Percentiles rank a stretch among this genome's conserved stretches.
These are phyloP conservation scores for Crithidia brevicula DNA, from an alignment of 208 protist species.

Conservation along the genomic window DNA sequence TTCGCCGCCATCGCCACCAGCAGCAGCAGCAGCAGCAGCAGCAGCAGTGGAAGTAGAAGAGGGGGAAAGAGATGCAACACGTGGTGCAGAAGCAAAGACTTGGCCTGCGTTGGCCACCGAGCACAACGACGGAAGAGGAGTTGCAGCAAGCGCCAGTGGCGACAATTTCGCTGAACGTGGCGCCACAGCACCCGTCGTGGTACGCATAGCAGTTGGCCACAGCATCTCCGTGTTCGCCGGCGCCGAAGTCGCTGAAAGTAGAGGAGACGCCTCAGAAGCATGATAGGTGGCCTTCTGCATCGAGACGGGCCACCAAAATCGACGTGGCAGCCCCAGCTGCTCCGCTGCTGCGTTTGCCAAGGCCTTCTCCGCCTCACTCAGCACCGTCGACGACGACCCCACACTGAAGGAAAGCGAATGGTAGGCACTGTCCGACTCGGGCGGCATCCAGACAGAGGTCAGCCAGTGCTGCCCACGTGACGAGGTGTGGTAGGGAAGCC, in stretches of 20 bases:
- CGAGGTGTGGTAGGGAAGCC: not conserved
- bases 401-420: conserved; percentile 11
- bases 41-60: not conserved
- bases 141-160: not conserved
- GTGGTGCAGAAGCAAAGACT: not conserved
- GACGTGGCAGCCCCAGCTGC: conserved; percentile 38
- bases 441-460: not conserved
- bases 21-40: not conserved
- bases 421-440: conserved; percentile 9
- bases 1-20: too few relatives aligned
- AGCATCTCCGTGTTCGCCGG: conserved; percentile 15
- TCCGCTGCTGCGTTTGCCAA: conserved; percentile 35
- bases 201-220: conserved; percentile 33
- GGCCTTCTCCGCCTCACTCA: conserved; percentile 35
- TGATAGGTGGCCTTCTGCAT: too few relatives aligned
- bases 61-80: too few relatives aligned
- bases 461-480: not conserved
- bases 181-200: conserved; percentile 9
- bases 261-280: too few relatives aligned
- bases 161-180: conserved; percentile 1
- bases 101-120: not conserved
- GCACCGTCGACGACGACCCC: not conserved
- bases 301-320: conserved; percentile 46
- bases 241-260: not conserved
- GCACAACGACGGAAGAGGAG: not conserved